Evolutionary conservation across 495 filamentous ascomycete genomes (phyloP).

Genomic region (Podospora pseudoanserina): DNA sequence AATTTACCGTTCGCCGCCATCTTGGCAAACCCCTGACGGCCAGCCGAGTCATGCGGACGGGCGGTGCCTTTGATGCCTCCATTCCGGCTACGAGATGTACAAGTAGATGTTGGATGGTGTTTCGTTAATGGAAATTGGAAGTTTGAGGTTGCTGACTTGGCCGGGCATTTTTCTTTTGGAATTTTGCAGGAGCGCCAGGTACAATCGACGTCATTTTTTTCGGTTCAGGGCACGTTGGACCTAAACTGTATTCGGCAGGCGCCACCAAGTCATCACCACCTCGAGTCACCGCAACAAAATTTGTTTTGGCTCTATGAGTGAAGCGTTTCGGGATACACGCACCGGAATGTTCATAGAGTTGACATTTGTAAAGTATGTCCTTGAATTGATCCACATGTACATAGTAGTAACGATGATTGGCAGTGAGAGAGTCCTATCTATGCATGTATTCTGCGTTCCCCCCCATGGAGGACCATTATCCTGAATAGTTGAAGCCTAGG

Average conservation of each 20-base stretch:
- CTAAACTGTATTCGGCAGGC: background rate
- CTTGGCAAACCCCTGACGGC: conserved; percentile 18
- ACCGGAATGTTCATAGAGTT: too few species aligned
- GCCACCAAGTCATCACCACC: background rate
- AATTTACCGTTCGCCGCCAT: conserved; percentile 9
- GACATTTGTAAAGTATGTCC: too few species aligned
- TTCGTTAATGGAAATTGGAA: background rate
- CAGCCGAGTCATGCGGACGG: conserved; percentile 1
- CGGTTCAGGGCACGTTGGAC: background rate
- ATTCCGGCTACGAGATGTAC: background rate
- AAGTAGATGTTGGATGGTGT: background rate
- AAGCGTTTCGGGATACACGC: too few species aligned
- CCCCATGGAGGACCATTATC: too few species aligned
- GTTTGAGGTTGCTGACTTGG: background rate
- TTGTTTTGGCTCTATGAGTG: too few species aligned
- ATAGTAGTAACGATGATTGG: too few species aligned
- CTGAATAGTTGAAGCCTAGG: too few species aligned
- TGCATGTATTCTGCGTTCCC: too few species aligned
- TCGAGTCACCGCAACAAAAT: too few species aligned
- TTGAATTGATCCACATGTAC: too few species aligned
- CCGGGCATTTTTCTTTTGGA: background rate
- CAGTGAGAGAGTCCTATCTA: too few species aligned
- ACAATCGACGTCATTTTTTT: background rate
- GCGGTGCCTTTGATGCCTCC: background rate
- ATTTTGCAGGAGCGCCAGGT: background rate